Evolutionary conservation across 176 grass and related monocot genomes (phyloP), one percentile per base, ranked within the genome.

Genomic region (Musa beccarii): DNA sequence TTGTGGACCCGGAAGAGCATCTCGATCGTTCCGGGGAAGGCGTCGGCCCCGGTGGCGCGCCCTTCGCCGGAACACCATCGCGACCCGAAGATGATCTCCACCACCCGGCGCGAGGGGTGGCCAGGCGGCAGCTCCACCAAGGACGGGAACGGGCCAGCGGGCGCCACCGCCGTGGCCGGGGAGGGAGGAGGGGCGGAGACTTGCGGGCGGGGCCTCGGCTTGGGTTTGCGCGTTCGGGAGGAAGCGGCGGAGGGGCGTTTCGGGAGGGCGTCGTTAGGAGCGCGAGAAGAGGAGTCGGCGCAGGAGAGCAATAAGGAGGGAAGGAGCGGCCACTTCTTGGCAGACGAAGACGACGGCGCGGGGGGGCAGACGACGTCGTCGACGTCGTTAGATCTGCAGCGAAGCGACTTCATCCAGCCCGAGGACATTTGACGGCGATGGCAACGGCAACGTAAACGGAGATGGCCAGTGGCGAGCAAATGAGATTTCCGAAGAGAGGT

Each of bases 81-180:
- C 16, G 89, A 87, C 17, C 72, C 43, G 85, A 91, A 91, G 54
- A 91, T 91, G 68, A 91, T 80, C 82, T 91, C 89, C 49, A 91
- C 89, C 14, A 91, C 89, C 51, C 80, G 82, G 15, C 89, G 76
- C 76, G 89, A 91, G 4, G 82, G 85, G 79, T 91, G 82, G 23
- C 82, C 85, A 50, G 76, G 79, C 0, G 85, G 88, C 0, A 90
- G 84, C 79, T 90, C 88, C 54, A 63, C 76, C 72, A 90, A 83
- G 1, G 84, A 79, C n/a, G 81, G 89, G 68, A 84, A 84, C 23
- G 79, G 59, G 63, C 3, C 10, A 11, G 63, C 23, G 8, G 22
- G 19, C 21, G 63, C n/a, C 26, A 81, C 68, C 61, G 5, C 62
- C 21, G 24, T 61, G 10, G 68, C 61, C 11, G 73, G 73, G 1